Evolutionary conservation across 73 alveolate species (phyloP), one percentile per base, ranked within the genome.

Genomic region (Symbiodinium natans): DNA sequence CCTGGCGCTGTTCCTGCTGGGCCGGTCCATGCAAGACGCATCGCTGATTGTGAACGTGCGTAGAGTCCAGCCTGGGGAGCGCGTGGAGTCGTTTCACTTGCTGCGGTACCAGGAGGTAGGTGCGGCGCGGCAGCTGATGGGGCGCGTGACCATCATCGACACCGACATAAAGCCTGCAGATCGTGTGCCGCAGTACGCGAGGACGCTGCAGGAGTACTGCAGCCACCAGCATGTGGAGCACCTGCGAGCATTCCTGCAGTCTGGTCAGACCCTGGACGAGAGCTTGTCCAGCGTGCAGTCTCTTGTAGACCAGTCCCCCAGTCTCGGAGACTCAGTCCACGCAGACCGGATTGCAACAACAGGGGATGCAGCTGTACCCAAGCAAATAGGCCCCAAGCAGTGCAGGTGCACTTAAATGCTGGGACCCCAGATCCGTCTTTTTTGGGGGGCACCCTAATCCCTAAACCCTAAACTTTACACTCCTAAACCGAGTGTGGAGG

Each of bases 101-200:
- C 74, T 89, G 10, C 86, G 95, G 17, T 89, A 63, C 29, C 73
- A 63, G 74, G 29, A 13, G 75, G 40, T 36, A 63, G 13, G 36
- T 25, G 9, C 29, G 36, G 80, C 46, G 7, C 52, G 43, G 41
- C 43, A 33, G 84, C 33, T 89, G 42, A 36, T 83, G 87, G 95
- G 86, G 43, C 95, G 95, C 19, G 34, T 89, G 86, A 63, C 95
- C 21, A 74, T 89, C 27, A 89, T 89, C 29, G 95, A 89, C 52
- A 89, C 95, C 8, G 95, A 89, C 46, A 89, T 89, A 86, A 89
- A 89, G 36, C 95, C 95, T 1, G 95, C 95, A 2, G 75, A 59
- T 38, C 86, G 95, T 1, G 29, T 89, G n/a, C 95, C 95, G 33
- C 46, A 89, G 74, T 89, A 89, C 34, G 95, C 95, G 23, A 41